A percentile compares a stretch with the other conserved stretches of the same genome.
These are phyloP conservation scores for Apiotrichum domesticum DNA, from an alignment of 1,284 basidiomycete genomes.

Conservation along the genomic window DNA sequence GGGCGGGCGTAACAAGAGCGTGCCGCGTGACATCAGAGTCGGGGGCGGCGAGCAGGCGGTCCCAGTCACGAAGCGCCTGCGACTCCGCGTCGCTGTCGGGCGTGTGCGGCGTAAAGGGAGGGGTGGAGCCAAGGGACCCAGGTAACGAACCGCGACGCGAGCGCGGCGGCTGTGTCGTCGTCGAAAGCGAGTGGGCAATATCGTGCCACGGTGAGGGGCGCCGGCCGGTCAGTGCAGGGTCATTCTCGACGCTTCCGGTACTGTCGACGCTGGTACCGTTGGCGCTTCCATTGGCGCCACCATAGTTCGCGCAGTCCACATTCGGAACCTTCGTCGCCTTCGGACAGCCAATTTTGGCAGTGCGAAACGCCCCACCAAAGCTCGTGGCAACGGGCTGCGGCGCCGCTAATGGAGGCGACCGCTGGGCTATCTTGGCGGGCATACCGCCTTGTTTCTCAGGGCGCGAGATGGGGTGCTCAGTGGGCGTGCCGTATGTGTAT, in stretches of 20 bases:
- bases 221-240: neutral
- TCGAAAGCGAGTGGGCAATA: conserved; percentile 35
- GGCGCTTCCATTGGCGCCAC: neutral
- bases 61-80: conserved; percentile 39
- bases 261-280: neutral
- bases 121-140: neutral
- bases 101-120: conserved; percentile 1
- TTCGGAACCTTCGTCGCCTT: no score
- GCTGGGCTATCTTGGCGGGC: neutral
- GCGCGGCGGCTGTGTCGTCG: conserved; percentile 24
- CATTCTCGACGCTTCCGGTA: neutral
- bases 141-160: conserved; percentile 11
- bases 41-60: conserved; percentile 26
- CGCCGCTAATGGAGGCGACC: neutral
- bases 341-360: no score
- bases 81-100: conserved; percentile 1
- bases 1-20: conserved; percentile 29
- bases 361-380: neutral
- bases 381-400: neutral
- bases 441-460: neutral
- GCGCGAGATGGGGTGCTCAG: no score
- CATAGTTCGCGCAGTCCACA: no score
- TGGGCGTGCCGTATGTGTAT: no score
- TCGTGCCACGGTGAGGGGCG: conserved; percentile 44
- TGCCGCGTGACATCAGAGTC: conserved; percentile 27